phyloP scores from a whole-genome alignment of 106 monocot genomes.

The Phalaenopsis equestris region DNA sequence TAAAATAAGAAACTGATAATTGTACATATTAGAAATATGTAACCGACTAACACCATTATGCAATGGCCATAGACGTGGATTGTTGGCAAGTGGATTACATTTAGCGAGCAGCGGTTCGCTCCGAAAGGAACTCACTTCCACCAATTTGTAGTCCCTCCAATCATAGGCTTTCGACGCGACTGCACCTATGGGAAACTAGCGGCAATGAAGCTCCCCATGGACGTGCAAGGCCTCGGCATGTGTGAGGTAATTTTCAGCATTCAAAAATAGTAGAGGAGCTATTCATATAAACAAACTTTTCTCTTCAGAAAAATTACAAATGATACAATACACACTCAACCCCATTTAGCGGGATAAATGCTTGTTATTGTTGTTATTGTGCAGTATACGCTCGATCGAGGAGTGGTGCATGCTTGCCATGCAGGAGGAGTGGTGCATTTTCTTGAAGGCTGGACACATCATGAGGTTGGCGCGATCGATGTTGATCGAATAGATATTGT shows the following conservation, averaged over 20 bases:
- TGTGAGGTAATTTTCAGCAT: conserved; percentile 60
- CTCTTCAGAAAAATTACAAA: background rate
- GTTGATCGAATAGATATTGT: conserved; percentile 85
- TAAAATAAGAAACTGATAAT: background rate
- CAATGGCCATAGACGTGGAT: conserved; percentile 61
- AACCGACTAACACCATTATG: background rate
- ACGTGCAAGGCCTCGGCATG: conserved; percentile 65
- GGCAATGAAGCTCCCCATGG: conserved; percentile 79
- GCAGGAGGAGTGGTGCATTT: conserved; percentile 82
- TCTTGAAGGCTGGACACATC: conserved; percentile 84
- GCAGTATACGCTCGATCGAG: conserved; percentile 75
- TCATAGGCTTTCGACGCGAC: conserved; percentile 69
- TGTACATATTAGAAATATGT: background rate
- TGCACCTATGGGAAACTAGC: conserved; percentile 94
- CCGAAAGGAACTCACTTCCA: conserved; percentile 91
- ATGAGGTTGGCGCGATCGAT: conserved; percentile 89
- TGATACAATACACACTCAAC: conserved; percentile 42
- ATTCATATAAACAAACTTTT: background rate
- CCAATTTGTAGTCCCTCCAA: conserved; percentile 92
- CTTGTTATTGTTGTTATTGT: background rate
- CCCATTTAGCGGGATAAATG: too few relatives aligned
- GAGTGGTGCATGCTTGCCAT: conserved; percentile 87
- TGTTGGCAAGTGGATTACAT: conserved; percentile 84
- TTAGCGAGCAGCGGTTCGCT: conserved; percentile 75
- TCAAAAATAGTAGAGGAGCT: too few relatives aligned